phyloP scores from a whole-genome alignment of 164 flowering plant species.

The Saururus chinensis region DNA sequence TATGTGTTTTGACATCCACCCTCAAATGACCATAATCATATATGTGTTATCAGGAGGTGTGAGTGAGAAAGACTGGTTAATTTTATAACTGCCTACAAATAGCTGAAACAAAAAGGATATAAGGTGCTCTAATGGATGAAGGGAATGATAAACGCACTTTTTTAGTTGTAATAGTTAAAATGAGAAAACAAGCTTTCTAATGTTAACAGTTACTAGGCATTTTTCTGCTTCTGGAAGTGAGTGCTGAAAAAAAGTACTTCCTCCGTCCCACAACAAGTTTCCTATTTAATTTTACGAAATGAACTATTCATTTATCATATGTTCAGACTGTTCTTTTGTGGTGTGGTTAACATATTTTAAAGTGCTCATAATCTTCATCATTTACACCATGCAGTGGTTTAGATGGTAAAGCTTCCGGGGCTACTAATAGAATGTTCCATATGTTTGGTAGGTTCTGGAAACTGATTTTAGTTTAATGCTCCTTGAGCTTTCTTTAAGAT shows the following conservation, averaged over 20 bases:
- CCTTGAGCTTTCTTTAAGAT: not conserved
- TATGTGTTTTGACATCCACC: not conserved
- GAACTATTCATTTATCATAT: not conserved
- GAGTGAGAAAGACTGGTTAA: not conserved
- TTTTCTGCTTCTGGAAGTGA: no score
- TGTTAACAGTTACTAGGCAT: no score
- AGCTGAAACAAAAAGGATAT: not conserved
- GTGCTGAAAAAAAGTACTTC: no score
- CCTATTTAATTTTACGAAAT: not conserved
- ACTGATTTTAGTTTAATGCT: not conserved
- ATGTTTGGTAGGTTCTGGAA: constrained; percentile 34
- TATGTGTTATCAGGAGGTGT: not conserved
- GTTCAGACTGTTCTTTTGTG: not conserved
- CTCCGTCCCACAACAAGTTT: no score
- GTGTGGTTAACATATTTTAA: not conserved
- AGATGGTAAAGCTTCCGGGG: constrained; percentile 26
- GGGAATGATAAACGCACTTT: no score
- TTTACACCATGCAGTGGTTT: constrained; percentile 33
- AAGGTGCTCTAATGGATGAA: no score
- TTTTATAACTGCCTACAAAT: not conserved
- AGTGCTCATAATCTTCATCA: constrained; percentile 4
- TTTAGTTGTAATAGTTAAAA: no score
- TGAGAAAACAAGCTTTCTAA: no score
- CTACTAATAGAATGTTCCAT: constrained; percentile 35
- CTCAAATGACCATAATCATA: not conserved